phyloP scores from a whole-genome alignment of 176 grass and related monocot species.

The Pharus latifolius region DNA sequence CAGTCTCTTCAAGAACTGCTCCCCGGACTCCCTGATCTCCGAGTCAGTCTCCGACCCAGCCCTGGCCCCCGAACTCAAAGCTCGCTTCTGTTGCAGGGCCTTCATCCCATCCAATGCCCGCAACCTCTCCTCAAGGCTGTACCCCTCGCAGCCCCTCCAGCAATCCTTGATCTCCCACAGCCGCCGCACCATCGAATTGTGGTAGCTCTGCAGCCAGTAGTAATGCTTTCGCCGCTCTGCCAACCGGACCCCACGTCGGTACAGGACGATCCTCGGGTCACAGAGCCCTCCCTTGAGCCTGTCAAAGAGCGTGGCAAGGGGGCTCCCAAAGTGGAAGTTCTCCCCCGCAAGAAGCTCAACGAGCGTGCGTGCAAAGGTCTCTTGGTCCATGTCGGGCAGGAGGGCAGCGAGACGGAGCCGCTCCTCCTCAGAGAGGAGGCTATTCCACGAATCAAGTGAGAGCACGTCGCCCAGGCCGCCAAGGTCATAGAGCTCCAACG shows the following conservation, averaged over 20 bases:
- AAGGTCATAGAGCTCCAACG: constrained; percentile 52
- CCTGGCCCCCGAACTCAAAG: background rate
- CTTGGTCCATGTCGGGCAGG: constrained; percentile 75
- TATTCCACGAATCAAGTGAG: constrained; percentile 70
- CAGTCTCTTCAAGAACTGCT: constrained; percentile 5
- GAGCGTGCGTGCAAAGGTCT: constrained; percentile 58
- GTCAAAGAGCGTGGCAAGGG: constrained; percentile 32
- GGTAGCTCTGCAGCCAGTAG: constrained; percentile 61
- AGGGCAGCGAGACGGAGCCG: constrained; percentile 43
- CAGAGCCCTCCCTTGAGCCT: constrained; percentile 69
- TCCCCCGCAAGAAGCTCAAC: constrained; percentile 62
- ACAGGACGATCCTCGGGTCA: constrained; percentile 61
- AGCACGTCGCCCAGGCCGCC: constrained; percentile 26
- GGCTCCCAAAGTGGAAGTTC: constrained; percentile 78
- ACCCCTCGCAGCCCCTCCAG: constrained; percentile 52
- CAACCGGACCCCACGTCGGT: constrained; percentile 38
- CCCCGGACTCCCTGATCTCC: constrained; percentile 34
- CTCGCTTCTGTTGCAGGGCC: constrained; percentile 9
- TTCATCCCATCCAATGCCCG: constrained; percentile 37
- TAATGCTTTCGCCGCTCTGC: constrained; percentile 61
- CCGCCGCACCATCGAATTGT: constrained; percentile 58
- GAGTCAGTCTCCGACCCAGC: constrained; percentile 34
- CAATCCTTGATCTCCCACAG: constrained; percentile 61
- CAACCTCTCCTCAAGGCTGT: constrained; percentile 55
- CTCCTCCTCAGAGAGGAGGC: constrained; percentile 60